Base-by-base conservation (phyloP, 2,329 filamentous ascomycete genomes). In the Aspergillus texensis region DNA sequence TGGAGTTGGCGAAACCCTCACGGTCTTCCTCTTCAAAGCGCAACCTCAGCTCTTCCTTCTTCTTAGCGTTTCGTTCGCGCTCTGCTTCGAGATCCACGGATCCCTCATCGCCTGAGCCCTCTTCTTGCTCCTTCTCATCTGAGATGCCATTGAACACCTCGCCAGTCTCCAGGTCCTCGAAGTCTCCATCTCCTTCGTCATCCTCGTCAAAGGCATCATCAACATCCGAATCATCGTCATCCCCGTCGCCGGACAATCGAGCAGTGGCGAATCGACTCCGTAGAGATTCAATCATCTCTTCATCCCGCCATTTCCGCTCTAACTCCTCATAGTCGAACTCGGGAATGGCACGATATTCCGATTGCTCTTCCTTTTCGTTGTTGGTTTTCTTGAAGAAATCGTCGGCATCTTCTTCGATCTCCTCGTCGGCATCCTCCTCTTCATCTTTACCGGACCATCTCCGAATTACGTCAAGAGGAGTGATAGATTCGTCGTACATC, bases 11-110 rank as follows among this genome's bases (percentile, higher is more conserved):
- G 75, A 97, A 94, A 0, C 95, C 95, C 75, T 99, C 95, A n/a
- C 92, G 87, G 75, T 99, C 95, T 82, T 99, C 95, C 78, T 98
- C 94, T 74, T 99, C 95, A 74, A 99, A 99, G 1, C 96, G 89
- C 58, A 96, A 83, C 75, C 93, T 96, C 59, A 99, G 86, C 77
- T 99, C 95, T 79, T 97, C 95, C 78, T 99, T 99, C 68, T 92
- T 86, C 68, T 89, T 88, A 2, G 95, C 95, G 72, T 99, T 99
- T 78, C 88, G 91, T 70, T 93, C 92, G 69, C 95, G 91, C 80
- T 99, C 95, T 4, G 89, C 91, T 66, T 94, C 93, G n/a, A 98
- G 84, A 55, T 84, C 82, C n/a, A 77, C 72, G 14, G 75, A 68
- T 2, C 65, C 71, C 46, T 77, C 74, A 10, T 74, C 76, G 19